Evolutionary conservation across 2,329 filamentous ascomycete species (phyloP), one percentile per base, ranked within the genome.

Genomic region (Diaporthe citrichinensis): DNA sequence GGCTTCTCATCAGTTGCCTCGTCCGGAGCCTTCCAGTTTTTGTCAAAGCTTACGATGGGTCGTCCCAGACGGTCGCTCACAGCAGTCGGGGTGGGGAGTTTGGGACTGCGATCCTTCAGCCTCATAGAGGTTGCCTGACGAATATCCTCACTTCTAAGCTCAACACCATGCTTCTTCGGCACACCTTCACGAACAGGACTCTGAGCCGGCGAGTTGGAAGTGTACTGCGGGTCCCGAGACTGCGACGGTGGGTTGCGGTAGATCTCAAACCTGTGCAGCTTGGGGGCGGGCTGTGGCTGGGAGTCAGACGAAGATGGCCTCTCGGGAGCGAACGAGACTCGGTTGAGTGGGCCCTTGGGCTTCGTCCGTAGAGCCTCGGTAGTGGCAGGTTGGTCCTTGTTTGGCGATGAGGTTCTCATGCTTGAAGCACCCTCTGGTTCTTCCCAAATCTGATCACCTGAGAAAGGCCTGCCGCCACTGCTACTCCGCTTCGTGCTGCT

Each of bases 31-130:
- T 92, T 94, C 92, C 95, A 98, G 83, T 93, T 91, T 81, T 91
- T 91, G 85, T 98, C 91, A 89, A 98, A 98, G 90, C 96, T 98
- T 89, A 98, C 96, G 88, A 98, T 98, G 78, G 96, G 96, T 82
- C 96, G 92, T 80, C 95, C 95, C 80, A 94, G 94, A 82, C 90
- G 94, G 86, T 98, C 94, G 86, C 95, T 98, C 84, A 98, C 96
- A 81, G 94, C 93, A 73, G 94, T 95, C 78, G 96, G 96, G 81
- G 94, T 96, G 39, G 96, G 96, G 77, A 98, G 88, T 82, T 94
- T 97, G 74, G 92, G 86, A 84, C 95, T 98, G 81, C 96, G 93
- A 84, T 98, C 95, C 83, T 92, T 95, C 78, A 97, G 87, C 82
- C 89, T 93, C 91, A 97, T 97, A 85, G 94, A 97, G 10, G 96